Percentiles rank a stretch among this genome's conserved stretches.
Evolutionary conservation across 208 protist genomes (phyloP).

Genomic region (Willaertia magna): DNA sequence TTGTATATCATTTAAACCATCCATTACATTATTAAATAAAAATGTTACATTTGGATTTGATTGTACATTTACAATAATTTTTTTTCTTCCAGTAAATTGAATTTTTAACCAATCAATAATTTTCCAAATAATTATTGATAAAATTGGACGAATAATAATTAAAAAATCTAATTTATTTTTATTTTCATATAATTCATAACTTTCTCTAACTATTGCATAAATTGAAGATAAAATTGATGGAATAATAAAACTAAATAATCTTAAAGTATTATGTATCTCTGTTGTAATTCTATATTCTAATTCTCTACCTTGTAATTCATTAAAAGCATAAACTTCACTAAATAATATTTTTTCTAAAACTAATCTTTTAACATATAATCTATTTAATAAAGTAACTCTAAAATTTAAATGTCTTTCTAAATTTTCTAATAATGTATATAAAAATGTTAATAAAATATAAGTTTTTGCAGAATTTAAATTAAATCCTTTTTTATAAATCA

Average conservation of each 20-base stretch:
- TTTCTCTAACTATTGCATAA: slow-evolving; percentile 2
- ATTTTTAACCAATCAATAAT: not conserved
- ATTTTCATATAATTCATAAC: not conserved
- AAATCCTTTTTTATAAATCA: not conserved
- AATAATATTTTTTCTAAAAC: slow-evolving; percentile 10
- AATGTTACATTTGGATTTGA: not conserved
- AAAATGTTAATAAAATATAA: not conserved
- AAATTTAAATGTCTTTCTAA: slow-evolving; percentile 1
- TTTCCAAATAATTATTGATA: not conserved
- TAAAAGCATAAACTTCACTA: not conserved
- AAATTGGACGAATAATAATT: not conserved
- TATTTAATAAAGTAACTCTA: slow-evolving; percentile 1
- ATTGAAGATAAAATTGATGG: not conserved
- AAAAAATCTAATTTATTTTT: not conserved
- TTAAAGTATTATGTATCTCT: slow-evolving; percentile 9
- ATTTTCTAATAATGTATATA: slow-evolving; percentile 4
- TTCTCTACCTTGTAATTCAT: not conserved
- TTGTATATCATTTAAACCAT: slow-evolving; percentile 6
- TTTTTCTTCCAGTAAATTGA: not conserved
- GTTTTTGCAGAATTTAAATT: not conserved
- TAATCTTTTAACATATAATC: not conserved
- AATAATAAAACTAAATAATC: not conserved
- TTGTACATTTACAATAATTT: not conserved
- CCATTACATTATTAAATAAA: not conserved
- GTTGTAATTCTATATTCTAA: slow-evolving; percentile 1